Evolutionary conservation across 192 early-diverging fungal species (phyloP).

Genomic region (Linnemannia zychae): DNA sequence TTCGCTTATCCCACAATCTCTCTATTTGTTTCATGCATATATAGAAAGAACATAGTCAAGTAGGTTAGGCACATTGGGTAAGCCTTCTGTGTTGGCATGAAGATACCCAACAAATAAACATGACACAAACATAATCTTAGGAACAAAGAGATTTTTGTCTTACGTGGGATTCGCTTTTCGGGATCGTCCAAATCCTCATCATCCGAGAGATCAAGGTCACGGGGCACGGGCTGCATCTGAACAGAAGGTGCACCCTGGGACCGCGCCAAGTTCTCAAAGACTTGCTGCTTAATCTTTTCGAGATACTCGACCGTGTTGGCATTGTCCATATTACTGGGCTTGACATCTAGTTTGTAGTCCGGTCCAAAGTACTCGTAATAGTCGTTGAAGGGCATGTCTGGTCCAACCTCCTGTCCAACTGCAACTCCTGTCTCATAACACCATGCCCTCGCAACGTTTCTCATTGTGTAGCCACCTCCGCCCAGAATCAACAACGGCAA

Average conservation of each 20-base stretch:
- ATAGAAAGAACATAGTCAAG: not conserved
- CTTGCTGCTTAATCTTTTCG: conserved; percentile 76
- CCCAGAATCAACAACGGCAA: conserved; percentile 94
- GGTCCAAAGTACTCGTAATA: conserved; percentile 94
- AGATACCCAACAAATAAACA: not conserved
- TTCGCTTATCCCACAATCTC: conserved; percentile 72
- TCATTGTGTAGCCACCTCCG: conserved; percentile 98
- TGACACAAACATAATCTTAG: not conserved
- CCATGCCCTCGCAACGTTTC: conserved; percentile 95
- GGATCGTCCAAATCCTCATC: conserved; percentile 80
- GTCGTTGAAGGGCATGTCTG: conserved; percentile 84
- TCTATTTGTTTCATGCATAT: conserved; percentile 50
- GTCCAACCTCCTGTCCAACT: conserved; percentile 73
- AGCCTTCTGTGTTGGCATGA: not conserved
- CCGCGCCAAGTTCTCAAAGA: conserved; percentile 74
- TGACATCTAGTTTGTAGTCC: conserved; percentile 88
- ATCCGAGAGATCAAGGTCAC: conserved; percentile 70
- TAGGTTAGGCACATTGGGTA: not conserved
- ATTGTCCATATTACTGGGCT: conserved; percentile 89
- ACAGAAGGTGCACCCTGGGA: conserved; percentile 85
- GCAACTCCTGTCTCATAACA: conserved; percentile 94
- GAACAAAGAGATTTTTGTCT: not conserved
- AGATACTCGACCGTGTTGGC: conserved; percentile 88
- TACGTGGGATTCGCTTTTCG: conserved; percentile 73
- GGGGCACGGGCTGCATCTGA: conserved; percentile 85